Percentiles rank a stretch among this genome's conserved stretches.
phyloP scores from a whole-genome alignment of 768 basidiomycete species.

The Rhodotorula sphaerocarpa region DNA sequence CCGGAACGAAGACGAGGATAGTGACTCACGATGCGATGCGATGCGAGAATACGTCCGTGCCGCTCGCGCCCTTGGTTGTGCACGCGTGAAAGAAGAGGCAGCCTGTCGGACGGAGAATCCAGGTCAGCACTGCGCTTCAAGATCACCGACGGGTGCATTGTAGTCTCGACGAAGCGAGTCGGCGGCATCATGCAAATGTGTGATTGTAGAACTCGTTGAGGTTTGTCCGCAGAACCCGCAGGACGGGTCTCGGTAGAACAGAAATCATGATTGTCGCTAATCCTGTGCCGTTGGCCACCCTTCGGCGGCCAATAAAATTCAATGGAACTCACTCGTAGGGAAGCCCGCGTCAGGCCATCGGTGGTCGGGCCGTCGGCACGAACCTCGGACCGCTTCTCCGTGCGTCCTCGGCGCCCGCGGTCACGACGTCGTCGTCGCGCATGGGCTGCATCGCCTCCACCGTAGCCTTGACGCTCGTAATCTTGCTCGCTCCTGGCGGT shows the following conservation, averaged over 20 bases:
- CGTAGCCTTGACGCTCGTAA: constrained; percentile 42
- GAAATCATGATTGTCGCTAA: constrained; percentile 12
- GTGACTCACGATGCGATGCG: too few relatives aligned
- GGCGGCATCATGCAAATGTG: neutral
- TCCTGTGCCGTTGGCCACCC: too few relatives aligned
- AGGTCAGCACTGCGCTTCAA: too few relatives aligned
- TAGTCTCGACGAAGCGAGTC: too few relatives aligned
- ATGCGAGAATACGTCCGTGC: too few relatives aligned
- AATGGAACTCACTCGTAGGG: neutral
- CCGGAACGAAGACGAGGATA: too few relatives aligned
- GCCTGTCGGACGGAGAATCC: too few relatives aligned
- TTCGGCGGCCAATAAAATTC: neutral
- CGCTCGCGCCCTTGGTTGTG: too few relatives aligned
- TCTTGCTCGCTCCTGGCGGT: constrained; percentile 19
- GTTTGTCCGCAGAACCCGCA: neutral
- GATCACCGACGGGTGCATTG: too few relatives aligned
- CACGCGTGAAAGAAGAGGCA: too few relatives aligned
- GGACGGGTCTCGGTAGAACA: constrained; percentile 15
- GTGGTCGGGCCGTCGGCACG: constrained; percentile 37
- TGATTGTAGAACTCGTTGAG: constrained; percentile 14
- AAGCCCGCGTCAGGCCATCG: constrained; percentile 8
- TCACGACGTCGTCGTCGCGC: neutral
- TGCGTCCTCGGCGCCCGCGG: neutral
- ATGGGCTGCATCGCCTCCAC: constrained; percentile 41
- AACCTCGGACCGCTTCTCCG: constrained; percentile 11